Percentiles rank a stretch among this genome's conserved stretches.
phyloP scores from a whole-genome alignment of 2,329 filamentous ascomycete species.

The Lasiodiplodia gonubiensis region DNA sequence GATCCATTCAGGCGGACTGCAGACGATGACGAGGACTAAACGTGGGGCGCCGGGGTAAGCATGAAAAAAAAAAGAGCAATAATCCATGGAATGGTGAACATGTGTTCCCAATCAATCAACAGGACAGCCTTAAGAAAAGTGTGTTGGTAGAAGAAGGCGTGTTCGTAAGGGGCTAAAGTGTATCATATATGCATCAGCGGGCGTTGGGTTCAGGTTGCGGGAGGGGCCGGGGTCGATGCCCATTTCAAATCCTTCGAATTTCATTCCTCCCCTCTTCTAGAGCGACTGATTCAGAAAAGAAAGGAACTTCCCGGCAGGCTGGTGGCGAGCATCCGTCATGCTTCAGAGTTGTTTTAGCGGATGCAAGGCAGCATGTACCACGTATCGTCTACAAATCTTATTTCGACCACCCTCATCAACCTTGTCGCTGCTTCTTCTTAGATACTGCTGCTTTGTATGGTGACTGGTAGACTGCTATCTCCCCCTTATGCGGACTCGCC shows the following conservation, averaged over 20 bases:
- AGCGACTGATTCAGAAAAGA: not conserved
- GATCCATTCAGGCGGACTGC: constrained; percentile 67
- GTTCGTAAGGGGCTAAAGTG: not conserved
- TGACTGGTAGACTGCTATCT: not conserved
- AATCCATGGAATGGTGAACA: not conserved
- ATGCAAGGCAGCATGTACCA: not conserved
- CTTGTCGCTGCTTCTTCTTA: not conserved
- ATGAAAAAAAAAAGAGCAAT: not conserved
- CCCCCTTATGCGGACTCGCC: not conserved
- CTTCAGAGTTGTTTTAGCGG: constrained; percentile 16
- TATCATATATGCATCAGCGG: constrained; percentile 26
- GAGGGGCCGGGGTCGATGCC: not conserved
- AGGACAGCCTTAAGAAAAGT: not conserved
- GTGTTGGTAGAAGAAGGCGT: not conserved
- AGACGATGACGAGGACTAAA: constrained; percentile 17
- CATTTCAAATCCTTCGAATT: constrained; percentile 5
- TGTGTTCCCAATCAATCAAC: not conserved
- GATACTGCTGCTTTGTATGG: not conserved
- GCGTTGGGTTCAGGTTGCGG: not conserved
- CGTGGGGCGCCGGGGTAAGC: not conserved
- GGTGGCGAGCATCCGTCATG: not conserved
- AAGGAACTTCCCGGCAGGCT: not conserved
- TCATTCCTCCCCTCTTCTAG: constrained; percentile 12
- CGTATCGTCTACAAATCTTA: constrained; percentile 13
- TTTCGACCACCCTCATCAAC: constrained; percentile 3